These are phyloP conservation scores for Pogostemon cablin DNA, from an alignment of 257 asterid genomes.

Conservation along the genomic window DNA sequence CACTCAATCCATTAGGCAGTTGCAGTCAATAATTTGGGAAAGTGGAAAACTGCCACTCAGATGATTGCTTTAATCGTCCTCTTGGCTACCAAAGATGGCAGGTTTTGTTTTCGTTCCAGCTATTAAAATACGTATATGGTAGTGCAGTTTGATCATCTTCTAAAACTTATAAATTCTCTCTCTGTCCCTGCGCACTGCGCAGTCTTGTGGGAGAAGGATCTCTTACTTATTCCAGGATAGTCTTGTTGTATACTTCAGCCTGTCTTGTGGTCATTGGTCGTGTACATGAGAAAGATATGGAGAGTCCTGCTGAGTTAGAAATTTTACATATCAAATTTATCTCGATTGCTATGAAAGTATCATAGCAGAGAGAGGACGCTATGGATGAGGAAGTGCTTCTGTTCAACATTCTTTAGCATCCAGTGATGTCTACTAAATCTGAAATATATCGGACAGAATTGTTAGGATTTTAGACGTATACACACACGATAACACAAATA, in stretches of 20 bases:
- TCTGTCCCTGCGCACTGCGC: conserved; percentile 32
- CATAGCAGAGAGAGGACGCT: neutral
- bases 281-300: conserved; percentile 73
- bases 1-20: conserved; percentile 57
- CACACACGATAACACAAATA: too few species aligned
- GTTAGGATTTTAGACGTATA: too few species aligned
- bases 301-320: conserved; percentile 61
- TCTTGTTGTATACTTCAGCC: conserved; percentile 74
- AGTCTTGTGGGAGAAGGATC: conserved; percentile 57
- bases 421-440: conserved; percentile 6
- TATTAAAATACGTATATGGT: neutral
- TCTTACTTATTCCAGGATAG: conserved; percentile 63
- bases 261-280: conserved; percentile 77
- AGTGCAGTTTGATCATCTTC: conserved; percentile 2
- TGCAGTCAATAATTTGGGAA: conserved; percentile 78
- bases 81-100: conserved; percentile 65
- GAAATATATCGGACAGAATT: conserved; percentile 26
- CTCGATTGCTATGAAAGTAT: conserved; percentile 22
- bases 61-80: conserved; percentile 75
- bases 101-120: conserved; percentile 40
- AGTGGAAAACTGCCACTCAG: conserved; percentile 85
- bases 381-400: conserved; percentile 27
- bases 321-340: conserved; percentile 16
- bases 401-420: conserved; percentile 31
- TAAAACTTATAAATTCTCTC: neutral